These are phyloP conservation scores for Adansonia grandidieri DNA, from an alignment of 441 rosid species.

Conservation along the genomic window DNA sequence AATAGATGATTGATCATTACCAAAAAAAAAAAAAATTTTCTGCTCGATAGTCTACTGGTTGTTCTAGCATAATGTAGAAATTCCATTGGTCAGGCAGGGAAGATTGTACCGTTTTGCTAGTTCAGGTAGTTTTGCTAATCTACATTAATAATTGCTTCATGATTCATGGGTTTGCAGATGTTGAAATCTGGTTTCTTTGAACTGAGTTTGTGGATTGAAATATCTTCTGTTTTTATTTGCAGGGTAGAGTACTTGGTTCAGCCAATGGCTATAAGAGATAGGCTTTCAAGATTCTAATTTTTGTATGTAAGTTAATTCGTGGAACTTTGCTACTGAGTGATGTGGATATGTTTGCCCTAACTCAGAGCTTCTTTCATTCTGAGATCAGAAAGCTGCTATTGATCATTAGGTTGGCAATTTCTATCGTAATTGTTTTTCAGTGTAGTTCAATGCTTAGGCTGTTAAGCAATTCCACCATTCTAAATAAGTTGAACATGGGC, in stretches of 20 bases:
- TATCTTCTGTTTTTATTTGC: constrained; percentile 8
- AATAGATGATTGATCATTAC: too few relatives aligned
- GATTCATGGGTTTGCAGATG: background rate
- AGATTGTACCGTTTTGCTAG: background rate
- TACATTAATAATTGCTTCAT: background rate
- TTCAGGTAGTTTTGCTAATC: background rate
- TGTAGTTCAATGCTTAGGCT: constrained; percentile 37
- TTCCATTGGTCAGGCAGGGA: background rate
- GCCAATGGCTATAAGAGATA: background rate
- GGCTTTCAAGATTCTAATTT: background rate
- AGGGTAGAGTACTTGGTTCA: background rate
- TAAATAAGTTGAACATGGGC: constrained; percentile 29
- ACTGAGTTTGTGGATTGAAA: background rate
- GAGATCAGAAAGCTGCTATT: constrained; percentile 53
- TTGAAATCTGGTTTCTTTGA: constrained; percentile 7
- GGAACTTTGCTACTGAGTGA: constrained; percentile 19
- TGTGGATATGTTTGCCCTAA: constrained; percentile 42
- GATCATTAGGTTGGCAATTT: constrained; percentile 41
- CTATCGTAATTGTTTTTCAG: constrained; percentile 48
- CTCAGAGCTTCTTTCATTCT: constrained; percentile 40
- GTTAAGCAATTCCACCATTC: constrained; percentile 32
- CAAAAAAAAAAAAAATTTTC: background rate
- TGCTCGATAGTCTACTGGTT: background rate
- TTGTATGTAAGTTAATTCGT: background rate
- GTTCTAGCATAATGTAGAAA: background rate